Base-by-base conservation (phyloP, 345 rosid species). In the Camelina hispida region DNA sequence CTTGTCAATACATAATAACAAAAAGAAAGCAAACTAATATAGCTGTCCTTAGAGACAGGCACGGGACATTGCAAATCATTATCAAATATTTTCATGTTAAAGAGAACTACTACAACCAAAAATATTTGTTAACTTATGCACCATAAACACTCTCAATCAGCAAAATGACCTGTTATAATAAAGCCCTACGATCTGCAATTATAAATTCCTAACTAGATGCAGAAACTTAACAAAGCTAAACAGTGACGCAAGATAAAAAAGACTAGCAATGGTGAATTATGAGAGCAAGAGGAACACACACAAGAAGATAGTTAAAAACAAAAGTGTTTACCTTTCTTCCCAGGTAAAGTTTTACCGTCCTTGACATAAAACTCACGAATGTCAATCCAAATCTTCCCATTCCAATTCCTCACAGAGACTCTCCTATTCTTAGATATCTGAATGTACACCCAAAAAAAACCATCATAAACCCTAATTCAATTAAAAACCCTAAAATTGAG, bases 291-390 rank as follows among this genome's bases (percentile, higher is more conserved):
- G 30, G 5, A 28, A 28, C 30, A 28, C 30, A 28, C 30, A 28
- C 30, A 28, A 28, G 28, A 56, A 20, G 6, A 34, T 2, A 15
- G 61, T 58, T 47, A 38, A 51, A n/a, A 54, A 47, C 3, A n/a
- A 59, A 47, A 16, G 0, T 7, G 0, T 7, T 47, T 22, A 89
- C 99, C 99, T 82, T 92, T 92, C 72, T 90, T 92, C 42, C 96
- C 96, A 14, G 98, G 96, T 43, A 88, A 71, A 25, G 81, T 84
- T 65, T 90, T 92, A 40, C 97, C 99, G 51, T 92, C 97, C 58
- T 90, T 92, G 79, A 79, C 35, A 73, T 87, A 95, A 68, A 95
- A 92, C 84, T 95, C 99, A 60, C 97, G 97, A 74, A 95, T 89
- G 67, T 95, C 97, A 38, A 95, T 84, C 86, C 91, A 86, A 22